Percentiles rank a stretch among this genome's conserved stretches.
phyloP scores from a whole-genome alignment of 345 rosid species.

The Populus tremula region DNA sequence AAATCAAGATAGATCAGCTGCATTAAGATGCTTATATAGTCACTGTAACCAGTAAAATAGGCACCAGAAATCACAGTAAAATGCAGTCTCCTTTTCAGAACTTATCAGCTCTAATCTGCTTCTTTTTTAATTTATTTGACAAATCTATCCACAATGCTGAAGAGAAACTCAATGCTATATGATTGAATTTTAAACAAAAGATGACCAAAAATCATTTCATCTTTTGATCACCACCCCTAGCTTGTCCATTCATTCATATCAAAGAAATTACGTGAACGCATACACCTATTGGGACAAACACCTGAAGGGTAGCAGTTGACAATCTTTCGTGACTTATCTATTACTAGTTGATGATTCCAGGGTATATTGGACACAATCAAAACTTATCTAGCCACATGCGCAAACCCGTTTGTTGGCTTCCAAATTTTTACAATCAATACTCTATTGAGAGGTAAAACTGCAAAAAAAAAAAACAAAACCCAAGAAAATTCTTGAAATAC shows the following conservation, averaged over 20 bases:
- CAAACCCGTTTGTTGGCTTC: neutral
- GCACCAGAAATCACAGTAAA: neutral
- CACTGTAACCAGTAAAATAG: neutral
- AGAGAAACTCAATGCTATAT: neutral
- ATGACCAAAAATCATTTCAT: neutral
- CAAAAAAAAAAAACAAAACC: neutral
- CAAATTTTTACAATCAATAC: neutral
- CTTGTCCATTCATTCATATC: neutral
- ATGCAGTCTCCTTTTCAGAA: neutral
- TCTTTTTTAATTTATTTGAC: neutral
- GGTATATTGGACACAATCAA: neutral
- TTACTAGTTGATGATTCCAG: no score
- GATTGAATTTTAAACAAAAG: neutral
- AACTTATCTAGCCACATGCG: neutral
- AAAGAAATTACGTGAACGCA: neutral
- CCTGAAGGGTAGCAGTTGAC: no score
- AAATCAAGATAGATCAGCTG: neutral
- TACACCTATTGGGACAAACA: no score
- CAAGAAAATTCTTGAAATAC: neutral
- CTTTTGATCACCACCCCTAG: neutral
- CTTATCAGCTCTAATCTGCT: neutral
- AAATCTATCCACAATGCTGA: neutral
- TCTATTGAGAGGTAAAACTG: neutral
- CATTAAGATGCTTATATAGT: neutral
- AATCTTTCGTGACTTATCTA: no score